Evolutionary conservation across 164 flowering plant species (phyloP).

Genomic region (Stephania japonica): DNA sequence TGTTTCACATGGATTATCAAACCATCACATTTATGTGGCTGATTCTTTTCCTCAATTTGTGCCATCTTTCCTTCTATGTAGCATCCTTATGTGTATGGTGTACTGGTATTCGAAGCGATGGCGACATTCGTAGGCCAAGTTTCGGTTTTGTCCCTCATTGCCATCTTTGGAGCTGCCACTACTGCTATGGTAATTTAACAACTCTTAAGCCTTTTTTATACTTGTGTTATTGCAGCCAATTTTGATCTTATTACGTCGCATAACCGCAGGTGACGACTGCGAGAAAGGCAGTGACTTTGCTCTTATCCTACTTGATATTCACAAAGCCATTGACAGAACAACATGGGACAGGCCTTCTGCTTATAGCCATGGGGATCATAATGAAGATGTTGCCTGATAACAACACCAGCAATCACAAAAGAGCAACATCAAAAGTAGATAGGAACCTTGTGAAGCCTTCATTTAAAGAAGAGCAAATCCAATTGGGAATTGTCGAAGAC

Average conservation of each 20-base stretch:
- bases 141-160: slow-evolving; percentile 88
- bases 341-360: slow-evolving; percentile 77
- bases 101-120: slow-evolving; percentile 89
- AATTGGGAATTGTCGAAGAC: slow-evolving; percentile 2
- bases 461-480: slow-evolving; percentile 12
- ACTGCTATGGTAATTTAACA: slow-evolving; percentile 72
- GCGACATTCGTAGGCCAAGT: slow-evolving; percentile 95
- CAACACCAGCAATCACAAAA: slow-evolving; percentile 16
- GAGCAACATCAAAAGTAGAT: background rate
- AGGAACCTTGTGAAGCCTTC: slow-evolving; percentile 1
- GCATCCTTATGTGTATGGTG: slow-evolving; percentile 92
- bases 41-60: background rate
- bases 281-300: slow-evolving; percentile 81
- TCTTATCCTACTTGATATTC: slow-evolving; percentile 81
- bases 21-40: background rate
- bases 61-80: slow-evolving; percentile 23
- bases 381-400: slow-evolving; percentile 74
- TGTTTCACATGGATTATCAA: background rate
- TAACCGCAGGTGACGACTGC: slow-evolving; percentile 71
- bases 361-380: slow-evolving; percentile 78
- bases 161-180: slow-evolving; percentile 92
- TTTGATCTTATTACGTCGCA: background rate
- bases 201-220: background rate
- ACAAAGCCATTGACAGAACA: slow-evolving; percentile 93
- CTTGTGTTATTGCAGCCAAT: background rate